Percentiles rank a stretch among this genome's conserved stretches.
Conservation (phyloP, 2,329 filamentous ascomycete genomes). For the Conoideocrella luteorostrata region DNA sequence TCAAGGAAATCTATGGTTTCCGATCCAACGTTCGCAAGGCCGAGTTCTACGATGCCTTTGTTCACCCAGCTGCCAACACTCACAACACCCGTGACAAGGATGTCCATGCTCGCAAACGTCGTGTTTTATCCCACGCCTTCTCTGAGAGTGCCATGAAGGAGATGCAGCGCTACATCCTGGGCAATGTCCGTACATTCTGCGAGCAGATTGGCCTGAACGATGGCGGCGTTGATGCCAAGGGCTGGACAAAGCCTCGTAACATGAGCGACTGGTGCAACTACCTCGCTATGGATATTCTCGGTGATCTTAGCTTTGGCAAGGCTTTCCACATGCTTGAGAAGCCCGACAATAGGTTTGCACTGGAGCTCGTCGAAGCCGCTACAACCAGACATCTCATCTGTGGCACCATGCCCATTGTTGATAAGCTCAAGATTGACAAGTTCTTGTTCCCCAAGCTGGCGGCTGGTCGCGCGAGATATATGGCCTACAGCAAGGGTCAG, state of each 20-base stretch:
- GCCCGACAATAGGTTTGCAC: conserved; percentile 57
- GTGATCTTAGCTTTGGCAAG: conserved; percentile 55
- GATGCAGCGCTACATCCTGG: conserved; percentile 61
- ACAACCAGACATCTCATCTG: conserved; percentile 65
- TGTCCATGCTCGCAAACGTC: conserved; percentile 63
- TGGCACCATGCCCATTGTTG: conserved; percentile 64
- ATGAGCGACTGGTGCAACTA: conserved; percentile 60
- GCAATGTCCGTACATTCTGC: conserved; percentile 62
- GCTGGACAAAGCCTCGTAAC: conserved; percentile 52
- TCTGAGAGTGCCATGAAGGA: conserved; percentile 59
- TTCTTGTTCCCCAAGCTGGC: conserved; percentile 62
- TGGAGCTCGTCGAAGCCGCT: conserved; percentile 60
- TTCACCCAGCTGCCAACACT: conserved; percentile 64
- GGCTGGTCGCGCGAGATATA: conserved; percentile 60
- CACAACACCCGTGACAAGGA: conserved; percentile 66
- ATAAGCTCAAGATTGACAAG: conserved; percentile 60
- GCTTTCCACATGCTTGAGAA: conserved; percentile 56
- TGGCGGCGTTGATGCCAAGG: conserved; percentile 39
- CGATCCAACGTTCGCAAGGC: conserved; percentile 59
- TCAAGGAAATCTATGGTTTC: conserved; percentile 62
- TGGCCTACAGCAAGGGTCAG: conserved; percentile 63
- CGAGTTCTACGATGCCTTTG: conserved; percentile 68
- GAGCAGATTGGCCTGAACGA: conserved; percentile 43
- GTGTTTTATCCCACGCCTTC: conserved; percentile 67
- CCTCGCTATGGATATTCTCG: conserved; percentile 56